Evolutionary conservation across 345 rosid genomes (phyloP), one percentile per base, ranked within the genome.

Genomic region (Eutrema heterophyllum): DNA sequence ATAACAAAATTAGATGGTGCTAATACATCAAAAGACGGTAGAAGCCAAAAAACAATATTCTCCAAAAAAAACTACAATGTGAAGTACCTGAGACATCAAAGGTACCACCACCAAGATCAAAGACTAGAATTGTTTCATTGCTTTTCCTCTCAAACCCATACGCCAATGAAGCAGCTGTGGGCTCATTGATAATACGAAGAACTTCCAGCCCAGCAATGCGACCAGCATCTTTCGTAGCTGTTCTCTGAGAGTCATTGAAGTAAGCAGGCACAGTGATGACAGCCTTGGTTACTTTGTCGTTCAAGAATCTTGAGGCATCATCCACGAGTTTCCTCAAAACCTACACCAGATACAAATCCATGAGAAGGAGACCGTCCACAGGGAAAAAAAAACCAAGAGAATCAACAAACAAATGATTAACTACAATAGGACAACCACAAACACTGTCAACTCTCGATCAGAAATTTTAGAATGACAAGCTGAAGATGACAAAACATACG

Each of bases 51-150:
- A 7, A 11, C 6, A 29, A 30, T 14, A 35, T 9, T 21, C 24
- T 21, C 24, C 6, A 30, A 5, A 30, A 30, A 13, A 18, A 12
- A 56, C 9, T 12, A 0, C 1, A 30, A 27, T 2, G 9, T 3
- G 3, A 50, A 49, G 45, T 79, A 95, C 99, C 99, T 85, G 99
- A 95, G 50, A 95, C 99, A 76, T 95, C 99, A 72, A 95, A 95
- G 21, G 99, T 95, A 77, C 99, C 99, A 83, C 98, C 98, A 72
- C 98, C 98, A 79, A 94, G 98, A 83, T 95, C 99, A 84, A 95
- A 95, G 0, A 95, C 99, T 32, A 95, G 87, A 61, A 95, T 95
- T 9, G 99, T 95, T 76, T 95, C 99, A 46, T 95, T 95, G 78
- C 78, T 90, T 81, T 95, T 95, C 78, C 73, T 95, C 71, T 95